Conservation (phyloP, 192 early-diverging fungal genomes). For the Linnemannia elongata region DNA sequence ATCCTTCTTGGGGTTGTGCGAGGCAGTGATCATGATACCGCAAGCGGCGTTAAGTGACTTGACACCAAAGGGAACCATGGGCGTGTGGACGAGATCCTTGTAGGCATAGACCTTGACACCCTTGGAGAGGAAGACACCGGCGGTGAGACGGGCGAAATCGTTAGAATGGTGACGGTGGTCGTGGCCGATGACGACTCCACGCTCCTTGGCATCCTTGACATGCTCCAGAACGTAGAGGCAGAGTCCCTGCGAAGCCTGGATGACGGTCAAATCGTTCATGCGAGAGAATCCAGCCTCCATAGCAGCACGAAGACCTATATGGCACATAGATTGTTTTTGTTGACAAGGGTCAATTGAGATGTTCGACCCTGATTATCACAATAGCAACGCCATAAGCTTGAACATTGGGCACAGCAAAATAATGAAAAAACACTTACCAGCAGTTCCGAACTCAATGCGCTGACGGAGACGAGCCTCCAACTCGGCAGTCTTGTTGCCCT, state of each 20-base stretch:
- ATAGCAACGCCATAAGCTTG: background rate
- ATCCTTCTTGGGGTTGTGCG: conserved; percentile 94
- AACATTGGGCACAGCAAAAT: background rate
- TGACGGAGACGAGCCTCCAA: conserved; percentile 69
- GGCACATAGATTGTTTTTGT: background rate
- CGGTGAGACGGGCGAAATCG: conserved; percentile 86
- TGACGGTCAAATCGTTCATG: conserved; percentile 95
- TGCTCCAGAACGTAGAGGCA: conserved; percentile 74
- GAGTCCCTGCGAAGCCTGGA: conserved; percentile 93
- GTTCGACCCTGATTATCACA: background rate
- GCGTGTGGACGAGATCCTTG: conserved; percentile 83
- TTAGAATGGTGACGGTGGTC: conserved; percentile 94
- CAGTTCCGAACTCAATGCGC: conserved; percentile 88
- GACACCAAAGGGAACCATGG: conserved; percentile 91
- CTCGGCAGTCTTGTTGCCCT: conserved; percentile 62
- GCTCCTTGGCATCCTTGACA: conserved; percentile 68
- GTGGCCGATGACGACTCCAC: conserved; percentile 92
- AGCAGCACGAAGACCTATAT: conserved; percentile 84
- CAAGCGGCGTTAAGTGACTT: conserved; percentile 76
- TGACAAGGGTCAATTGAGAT: background rate
- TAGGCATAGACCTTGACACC: conserved; percentile 88
- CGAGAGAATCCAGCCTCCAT: conserved; percentile 95
- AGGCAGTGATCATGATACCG: conserved; percentile 98
- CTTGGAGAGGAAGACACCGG: conserved; percentile 82
- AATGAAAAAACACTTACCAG: conserved; percentile 61